Conservation (phyloP, 768 basidiomycete species). For the Arthromyces matolae region DNA sequence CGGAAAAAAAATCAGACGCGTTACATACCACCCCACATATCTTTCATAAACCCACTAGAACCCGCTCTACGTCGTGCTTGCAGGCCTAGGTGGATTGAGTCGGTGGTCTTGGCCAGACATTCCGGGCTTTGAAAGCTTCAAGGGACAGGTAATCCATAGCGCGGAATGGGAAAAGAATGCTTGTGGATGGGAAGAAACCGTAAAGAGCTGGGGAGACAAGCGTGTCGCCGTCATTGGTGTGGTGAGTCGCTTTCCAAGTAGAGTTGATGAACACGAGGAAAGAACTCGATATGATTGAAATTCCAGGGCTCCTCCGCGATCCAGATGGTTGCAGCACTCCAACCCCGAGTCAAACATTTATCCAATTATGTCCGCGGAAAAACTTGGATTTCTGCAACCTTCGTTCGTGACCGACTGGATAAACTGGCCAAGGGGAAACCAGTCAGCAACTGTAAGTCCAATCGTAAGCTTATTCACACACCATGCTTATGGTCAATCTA, state of each 20-base stretch:
- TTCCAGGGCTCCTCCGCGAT: conserved; percentile 58
- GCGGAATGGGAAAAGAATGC: conserved; percentile 50
- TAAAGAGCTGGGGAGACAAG: conserved; percentile 49
- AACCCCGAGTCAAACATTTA: conserved; percentile 46
- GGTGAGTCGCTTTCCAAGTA: conserved; percentile 36
- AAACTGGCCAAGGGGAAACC: conserved; percentile 35
- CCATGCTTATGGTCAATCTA: background rate
- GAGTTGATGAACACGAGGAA: background rate
- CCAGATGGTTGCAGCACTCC: conserved; percentile 56
- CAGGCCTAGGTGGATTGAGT: conserved; percentile 48
- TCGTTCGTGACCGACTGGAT: conserved; percentile 36
- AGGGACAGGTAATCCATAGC: conserved; percentile 59
- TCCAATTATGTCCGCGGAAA: conserved; percentile 56
- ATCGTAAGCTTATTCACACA: background rate
- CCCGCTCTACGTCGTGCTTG: conserved; percentile 53
- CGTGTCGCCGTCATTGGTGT: conserved; percentile 57
- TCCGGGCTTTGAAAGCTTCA: conserved; percentile 49
- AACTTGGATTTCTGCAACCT: conserved; percentile 53
- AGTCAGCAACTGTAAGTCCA: conserved; percentile 40
- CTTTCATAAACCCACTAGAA: too few relatives aligned
- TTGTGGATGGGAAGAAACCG: conserved; percentile 40
- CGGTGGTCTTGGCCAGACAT: conserved; percentile 71
- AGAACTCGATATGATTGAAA: background rate
- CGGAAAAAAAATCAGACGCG: too few relatives aligned
- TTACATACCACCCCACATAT: too few relatives aligned